These are phyloP conservation scores for Colletotrichum higginsianum DNA, from an alignment of 2,329 filamentous ascomycete genomes.

Conservation along the genomic window DNA sequence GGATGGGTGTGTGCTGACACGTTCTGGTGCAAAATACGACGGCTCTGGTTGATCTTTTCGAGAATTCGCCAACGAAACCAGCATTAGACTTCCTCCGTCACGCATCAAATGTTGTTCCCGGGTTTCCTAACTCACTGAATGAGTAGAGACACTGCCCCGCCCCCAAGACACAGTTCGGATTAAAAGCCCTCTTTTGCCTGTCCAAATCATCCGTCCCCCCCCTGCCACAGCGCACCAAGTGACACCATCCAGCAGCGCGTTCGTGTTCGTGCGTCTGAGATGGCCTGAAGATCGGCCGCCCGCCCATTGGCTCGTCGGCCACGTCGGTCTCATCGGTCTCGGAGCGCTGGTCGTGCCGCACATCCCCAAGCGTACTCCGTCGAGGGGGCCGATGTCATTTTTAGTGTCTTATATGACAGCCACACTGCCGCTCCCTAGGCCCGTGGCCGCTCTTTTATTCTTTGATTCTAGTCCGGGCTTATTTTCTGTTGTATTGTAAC, in stretches of 20 bases:
- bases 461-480: conserved; percentile 7
- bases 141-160: conserved; percentile 1
- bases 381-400: conserved; percentile 14
- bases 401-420: conserved; percentile 31
- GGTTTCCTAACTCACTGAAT: neutral
- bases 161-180: conserved; percentile 19
- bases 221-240: conserved; percentile 28
- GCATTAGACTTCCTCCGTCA: neutral
- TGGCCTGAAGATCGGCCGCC: conserved; percentile 37
- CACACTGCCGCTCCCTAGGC: neutral
- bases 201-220: neutral
- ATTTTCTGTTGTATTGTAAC: neutral
- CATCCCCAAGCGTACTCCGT: conserved; percentile 42
- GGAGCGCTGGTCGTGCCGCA: conserved; percentile 37
- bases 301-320: conserved; percentile 37
- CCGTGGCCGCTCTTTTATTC: neutral
- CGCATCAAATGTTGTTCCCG: neutral
- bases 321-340: conserved; percentile 37
- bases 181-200: neutral
- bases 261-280: conserved; percentile 25
- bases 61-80: neutral
- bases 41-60: neutral
- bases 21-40: neutral
- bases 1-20: neutral
- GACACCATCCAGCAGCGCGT: conserved; percentile 18